Base-by-base conservation (phyloP, 2,329 filamentous ascomycete species). In the Penicillium sp. region DNA sequence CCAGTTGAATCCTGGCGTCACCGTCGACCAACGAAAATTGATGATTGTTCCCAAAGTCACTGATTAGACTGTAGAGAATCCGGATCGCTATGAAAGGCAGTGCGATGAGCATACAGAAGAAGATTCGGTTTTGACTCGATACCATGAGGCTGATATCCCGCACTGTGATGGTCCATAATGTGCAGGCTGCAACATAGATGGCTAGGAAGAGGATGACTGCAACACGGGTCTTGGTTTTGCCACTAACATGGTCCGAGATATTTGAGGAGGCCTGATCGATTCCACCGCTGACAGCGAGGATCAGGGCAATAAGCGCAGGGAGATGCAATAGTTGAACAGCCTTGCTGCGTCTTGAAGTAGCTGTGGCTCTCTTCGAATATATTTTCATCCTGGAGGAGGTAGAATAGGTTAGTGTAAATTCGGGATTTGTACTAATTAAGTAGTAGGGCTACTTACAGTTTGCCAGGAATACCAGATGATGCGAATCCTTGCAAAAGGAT, bases 201-300 rank as follows among this genome's bases (percentile, higher is more conserved):
- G 35, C 10, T 17, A 57, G 35, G 19, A 35, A 53, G 6, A 52
- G 10, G 35, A 57, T 53, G 17, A 57, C 49, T 15, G 49, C 55
- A 15, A 35, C 55, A 17, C 37, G 42, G 21, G 42, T 42, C 23
- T 57, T 42, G 15, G 33, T 29, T 15, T 53, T 52, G 10, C 55
- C 55, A 17, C 40, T 38, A 21, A 43, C n/a, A 13, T 53, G 48
- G 25, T 53, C 55, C 8, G 55, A 57, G n/a, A 23, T 19, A 25
- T 49, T 37, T 3, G 55, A 57, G 13, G 55, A 57, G 10, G 41
- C 27, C n/a, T 58, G 21, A 10, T 55, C 56, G 9, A 15, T 46
- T 19, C 56, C 50, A 23, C 51, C 50, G 23, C 51, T 58, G 15
- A 58, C 55, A 10, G 56, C 45, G 12, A 58, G 40, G 23, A 54